Base-by-base conservation (phyloP, 208 protist genomes). In the Crithidia brevicula region DNA sequence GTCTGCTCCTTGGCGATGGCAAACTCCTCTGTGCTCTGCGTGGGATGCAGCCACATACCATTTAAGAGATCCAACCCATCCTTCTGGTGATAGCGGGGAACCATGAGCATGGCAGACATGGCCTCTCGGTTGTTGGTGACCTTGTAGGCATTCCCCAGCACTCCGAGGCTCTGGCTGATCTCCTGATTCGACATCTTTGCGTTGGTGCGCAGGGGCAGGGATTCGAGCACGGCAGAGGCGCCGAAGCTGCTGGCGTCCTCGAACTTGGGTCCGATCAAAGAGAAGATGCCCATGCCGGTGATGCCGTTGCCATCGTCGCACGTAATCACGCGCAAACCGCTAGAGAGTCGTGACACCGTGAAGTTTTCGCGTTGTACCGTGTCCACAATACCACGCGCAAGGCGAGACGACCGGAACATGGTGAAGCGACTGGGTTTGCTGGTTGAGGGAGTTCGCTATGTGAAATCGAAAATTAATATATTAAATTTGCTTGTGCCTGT, bases 71-170 rank as follows among this genome's bases (percentile, higher is more conserved):
- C 88, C 11, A 96, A 58, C 0, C 85, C 93, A 22, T 95, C 88
- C 6, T 63, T 67, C 38, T 79, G 81, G 57, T 97, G 88, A 50
- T 95, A 96, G 36, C 83, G 78, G 25, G 89, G 88, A 67, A 92
- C 63, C 87, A 91, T 92, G 13, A 95, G 80, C 74, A 92, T 81
- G 40, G 85, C 84, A 1, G 72, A 77, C 72, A 94, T 88, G 9
- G 86, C 85, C 72, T 97, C 90, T n/a, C 87, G 82, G 63, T 95
- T 92, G 72, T 97, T 96, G 20, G 72, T 89, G 0, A 94, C 86
- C 57, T 84, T 83, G 62, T 91, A 94, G 13, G 88, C 85, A 63
- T 93, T 94, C 33, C 88, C 89, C 13, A 96, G 68, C 36, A 85
- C 67, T 22, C 85, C 83, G 0, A 96, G 60, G 16, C 82, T 76